phyloP scores from a whole-genome alignment of 805 yeast species.

The Lipomyces yamadae region DNA sequence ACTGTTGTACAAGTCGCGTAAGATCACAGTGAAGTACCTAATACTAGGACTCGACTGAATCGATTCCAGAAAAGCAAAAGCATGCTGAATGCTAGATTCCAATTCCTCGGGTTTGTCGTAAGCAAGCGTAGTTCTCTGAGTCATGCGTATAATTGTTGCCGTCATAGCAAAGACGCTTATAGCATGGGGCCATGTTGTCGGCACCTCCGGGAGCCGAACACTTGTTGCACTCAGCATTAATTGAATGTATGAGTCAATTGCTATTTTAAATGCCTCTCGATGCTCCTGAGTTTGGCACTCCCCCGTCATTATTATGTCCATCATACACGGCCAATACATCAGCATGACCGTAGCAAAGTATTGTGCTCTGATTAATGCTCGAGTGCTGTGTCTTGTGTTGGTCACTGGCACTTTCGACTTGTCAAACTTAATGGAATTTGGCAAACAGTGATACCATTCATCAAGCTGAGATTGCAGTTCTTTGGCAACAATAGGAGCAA shows the following conservation, averaged over 20 bases:
- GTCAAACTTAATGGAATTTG: not conserved
- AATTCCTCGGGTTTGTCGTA: not conserved
- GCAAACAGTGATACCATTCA: not conserved
- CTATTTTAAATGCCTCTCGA: not conserved
- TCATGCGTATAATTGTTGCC: not conserved
- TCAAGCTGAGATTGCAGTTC: not conserved
- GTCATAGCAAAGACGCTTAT: not conserved
- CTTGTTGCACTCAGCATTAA: not conserved
- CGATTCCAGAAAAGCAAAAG: not conserved
- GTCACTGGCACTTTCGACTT: not conserved
- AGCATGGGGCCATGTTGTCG: constrained; percentile 1
- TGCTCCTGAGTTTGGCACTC: not conserved
- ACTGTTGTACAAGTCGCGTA: not conserved
- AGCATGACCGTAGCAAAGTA: not conserved
- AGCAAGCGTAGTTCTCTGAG: constrained; percentile 1
- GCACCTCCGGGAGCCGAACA: constrained; percentile 1
- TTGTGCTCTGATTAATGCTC: not conserved
- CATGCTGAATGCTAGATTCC: not conserved
- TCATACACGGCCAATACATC: not conserved
- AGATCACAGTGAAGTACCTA: not conserved
- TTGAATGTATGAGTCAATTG: not conserved
- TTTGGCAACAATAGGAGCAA: not conserved
- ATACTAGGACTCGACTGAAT: not conserved
- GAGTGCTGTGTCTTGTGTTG: constrained; percentile 1
- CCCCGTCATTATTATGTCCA: not conserved